These are phyloP conservation scores for Tolypocladium guangdongense DNA, from an alignment of 2,329 filamentous ascomycete species.

Conservation along the genomic window DNA sequence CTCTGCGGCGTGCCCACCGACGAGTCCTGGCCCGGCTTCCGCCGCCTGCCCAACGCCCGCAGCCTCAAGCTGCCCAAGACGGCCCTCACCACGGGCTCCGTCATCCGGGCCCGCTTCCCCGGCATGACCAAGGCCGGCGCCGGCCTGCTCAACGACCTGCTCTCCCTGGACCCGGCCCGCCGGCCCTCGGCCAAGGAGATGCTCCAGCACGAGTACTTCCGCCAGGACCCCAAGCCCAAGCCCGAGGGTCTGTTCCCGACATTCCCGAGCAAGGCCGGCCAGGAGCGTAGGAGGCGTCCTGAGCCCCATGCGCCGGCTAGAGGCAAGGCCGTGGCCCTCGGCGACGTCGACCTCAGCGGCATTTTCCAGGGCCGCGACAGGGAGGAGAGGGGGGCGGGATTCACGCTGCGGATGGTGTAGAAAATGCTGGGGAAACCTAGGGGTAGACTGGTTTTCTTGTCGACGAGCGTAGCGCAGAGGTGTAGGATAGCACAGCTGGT, in stretches of 20 bases:
- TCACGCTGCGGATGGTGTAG: constrained; percentile 50
- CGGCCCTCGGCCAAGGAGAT: constrained; percentile 65
- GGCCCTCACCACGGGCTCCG: constrained; percentile 28
- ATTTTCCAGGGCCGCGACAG: constrained; percentile 58
- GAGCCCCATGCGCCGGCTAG: constrained; percentile 74
- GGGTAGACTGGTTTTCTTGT: no score
- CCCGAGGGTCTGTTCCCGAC: constrained; percentile 89
- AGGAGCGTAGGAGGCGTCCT: constrained; percentile 65
- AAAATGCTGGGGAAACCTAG: not conserved
- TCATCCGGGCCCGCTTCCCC: constrained; percentile 70
- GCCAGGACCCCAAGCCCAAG: constrained; percentile 82
- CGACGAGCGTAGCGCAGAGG: not conserved
- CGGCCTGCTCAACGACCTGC: constrained; percentile 54
- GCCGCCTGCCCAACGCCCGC: constrained; percentile 75
- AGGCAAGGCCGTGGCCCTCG: constrained; percentile 51
- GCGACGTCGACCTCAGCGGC: constrained; percentile 54
- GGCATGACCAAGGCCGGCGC: constrained; percentile 68
- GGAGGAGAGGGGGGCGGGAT: constrained; percentile 56
- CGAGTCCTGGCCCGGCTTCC: constrained; percentile 75
- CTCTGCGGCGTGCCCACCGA: constrained; percentile 80
- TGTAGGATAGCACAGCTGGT: not conserved
- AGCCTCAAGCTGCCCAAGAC: constrained; percentile 58
- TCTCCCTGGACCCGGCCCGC: constrained; percentile 62
- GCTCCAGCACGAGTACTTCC: constrained; percentile 74
- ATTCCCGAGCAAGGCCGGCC: constrained; percentile 88